Base-by-base conservation (phyloP, 306 rosid species). In the Canavalia gladiata region DNA sequence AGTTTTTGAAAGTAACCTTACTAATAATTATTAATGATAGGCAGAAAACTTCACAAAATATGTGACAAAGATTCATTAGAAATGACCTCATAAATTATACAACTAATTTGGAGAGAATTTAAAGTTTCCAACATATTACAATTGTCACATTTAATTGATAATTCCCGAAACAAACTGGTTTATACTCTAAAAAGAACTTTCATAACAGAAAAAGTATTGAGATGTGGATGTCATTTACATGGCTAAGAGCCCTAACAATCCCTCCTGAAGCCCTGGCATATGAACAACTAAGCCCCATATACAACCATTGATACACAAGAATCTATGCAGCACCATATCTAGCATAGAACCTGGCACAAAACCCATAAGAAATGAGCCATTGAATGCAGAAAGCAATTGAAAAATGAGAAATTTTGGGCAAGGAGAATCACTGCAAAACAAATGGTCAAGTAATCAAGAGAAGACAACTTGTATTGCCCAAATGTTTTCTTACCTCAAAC, bases 401-500 rank as follows among this genome's bases (percentile, higher is more conserved):
- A 29, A 30, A 58, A 30, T 68, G 51, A 30, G 45, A 25, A 28
- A 46, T 8, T 51, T 28, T 12, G 12, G 49, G 43, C 7, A 29
- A 34, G 8, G 60, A 60, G 8, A 25, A 54, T 49, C 46, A 31
- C 59, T 37, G 5, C 43, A 57, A 54, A 56, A 12, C 65, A 82
- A 25, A 56, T 29, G 28, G 29, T 52, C 45, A 70, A 54, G 4
- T 33, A 72, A 10, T 49, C 12, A 56, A 56, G 45, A 3, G 3
- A 56, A 59, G 59, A 58, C 60, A 62, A 25, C 68, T 8, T 56
- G 31, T 43, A 77, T 18, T 41, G 31, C 42, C 58, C n/a, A 29
- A 7, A 18, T 54, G n/a, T 68, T 80, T 39, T 62, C 81, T 41
- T 62, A 41, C 69, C 56, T 68, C 47, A 62, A 31, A 56, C 46